These are phyloP conservation scores for Nitzschia sp. DNA, from an alignment of 108 stramenopile species.

Conservation along the genomic window DNA sequence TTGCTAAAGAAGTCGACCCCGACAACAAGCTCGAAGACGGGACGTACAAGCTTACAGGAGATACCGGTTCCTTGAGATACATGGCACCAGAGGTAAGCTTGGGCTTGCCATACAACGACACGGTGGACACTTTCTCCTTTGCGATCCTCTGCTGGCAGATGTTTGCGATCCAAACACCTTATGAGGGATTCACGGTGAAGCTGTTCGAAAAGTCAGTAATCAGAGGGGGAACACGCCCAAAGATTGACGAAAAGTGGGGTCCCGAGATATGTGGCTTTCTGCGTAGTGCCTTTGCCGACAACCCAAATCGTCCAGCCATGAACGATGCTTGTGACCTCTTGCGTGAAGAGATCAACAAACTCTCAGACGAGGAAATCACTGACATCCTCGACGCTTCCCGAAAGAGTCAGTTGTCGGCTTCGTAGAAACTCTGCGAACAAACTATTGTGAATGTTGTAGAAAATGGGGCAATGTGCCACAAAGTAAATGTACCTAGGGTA, in stretches of 20 bases:
- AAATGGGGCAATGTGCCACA: too few species aligned
- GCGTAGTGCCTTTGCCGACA: slow-evolving; percentile 40
- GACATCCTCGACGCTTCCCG: slow-evolving; percentile 44
- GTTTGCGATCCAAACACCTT: slow-evolving; percentile 67
- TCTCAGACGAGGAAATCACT: slow-evolving; percentile 51
- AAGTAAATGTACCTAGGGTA: too few species aligned
- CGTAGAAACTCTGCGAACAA: slow-evolving; percentile 20
- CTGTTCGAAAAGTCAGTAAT: slow-evolving; percentile 65
- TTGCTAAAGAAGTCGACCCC: slow-evolving; percentile 57
- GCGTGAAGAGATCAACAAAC: slow-evolving; percentile 60
- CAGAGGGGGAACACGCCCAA: slow-evolving; percentile 53
- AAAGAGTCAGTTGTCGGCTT: slow-evolving; percentile 61
- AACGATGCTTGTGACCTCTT: slow-evolving; percentile 55
- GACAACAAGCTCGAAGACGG: slow-evolving; percentile 36
- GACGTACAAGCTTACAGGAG: slow-evolving; percentile 71
- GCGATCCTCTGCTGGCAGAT: slow-evolving; percentile 85
- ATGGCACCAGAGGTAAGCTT: slow-evolving; percentile 73
- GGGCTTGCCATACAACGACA: slow-evolving; percentile 80
- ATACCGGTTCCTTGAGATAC: slow-evolving; percentile 73
- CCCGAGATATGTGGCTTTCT: slow-evolving; percentile 16
- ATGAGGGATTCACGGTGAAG: slow-evolving; percentile 53
- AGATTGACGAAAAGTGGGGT: slow-evolving; percentile 64
- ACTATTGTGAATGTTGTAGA: too few species aligned
- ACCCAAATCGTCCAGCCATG: slow-evolving; percentile 62
- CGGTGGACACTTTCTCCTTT: slow-evolving; percentile 87